phyloP scores from a whole-genome alignment of 2,329 filamentous ascomycete genomes.

The Tolypocladium tundrense region DNA sequence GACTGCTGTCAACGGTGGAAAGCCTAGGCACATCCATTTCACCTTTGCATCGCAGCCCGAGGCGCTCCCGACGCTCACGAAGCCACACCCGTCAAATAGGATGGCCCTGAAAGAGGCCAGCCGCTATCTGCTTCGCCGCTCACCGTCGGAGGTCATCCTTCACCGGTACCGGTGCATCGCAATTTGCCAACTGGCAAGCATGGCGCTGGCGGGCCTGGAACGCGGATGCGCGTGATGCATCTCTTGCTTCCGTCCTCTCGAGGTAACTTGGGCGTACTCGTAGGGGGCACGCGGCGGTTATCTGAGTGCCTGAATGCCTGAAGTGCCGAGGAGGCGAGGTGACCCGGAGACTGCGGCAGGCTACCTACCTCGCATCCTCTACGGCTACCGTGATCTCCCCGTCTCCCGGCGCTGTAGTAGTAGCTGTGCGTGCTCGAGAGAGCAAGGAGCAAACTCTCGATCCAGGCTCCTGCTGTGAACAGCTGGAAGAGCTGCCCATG shows the following conservation, averaged over 20 bases:
- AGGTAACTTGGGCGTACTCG: background rate
- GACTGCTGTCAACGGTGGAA: background rate
- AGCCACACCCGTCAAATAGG: background rate
- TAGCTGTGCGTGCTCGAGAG: background rate
- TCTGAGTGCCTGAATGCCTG: background rate
- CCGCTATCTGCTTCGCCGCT: background rate
- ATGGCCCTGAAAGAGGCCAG: background rate
- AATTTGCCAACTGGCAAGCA: background rate
- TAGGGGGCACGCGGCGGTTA: background rate
- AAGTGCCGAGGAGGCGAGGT: background rate
- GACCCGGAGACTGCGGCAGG: background rate
- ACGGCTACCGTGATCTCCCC: background rate
- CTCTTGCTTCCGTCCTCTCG: background rate
- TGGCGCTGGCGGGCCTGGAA: background rate
- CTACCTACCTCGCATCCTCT: background rate
- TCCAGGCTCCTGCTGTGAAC: background rate
- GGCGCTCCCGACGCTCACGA: background rate
- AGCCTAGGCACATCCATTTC: background rate
- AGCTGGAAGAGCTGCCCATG: background rate
- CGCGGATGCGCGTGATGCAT: background rate
- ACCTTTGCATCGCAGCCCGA: background rate
- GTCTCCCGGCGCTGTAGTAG: background rate
- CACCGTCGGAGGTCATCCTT: background rate
- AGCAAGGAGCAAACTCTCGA: background rate
- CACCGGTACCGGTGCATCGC: background rate